phyloP scores from a whole-genome alignment of 2,329 filamentous ascomycete species.

The Aureobasidium zeae region DNA sequence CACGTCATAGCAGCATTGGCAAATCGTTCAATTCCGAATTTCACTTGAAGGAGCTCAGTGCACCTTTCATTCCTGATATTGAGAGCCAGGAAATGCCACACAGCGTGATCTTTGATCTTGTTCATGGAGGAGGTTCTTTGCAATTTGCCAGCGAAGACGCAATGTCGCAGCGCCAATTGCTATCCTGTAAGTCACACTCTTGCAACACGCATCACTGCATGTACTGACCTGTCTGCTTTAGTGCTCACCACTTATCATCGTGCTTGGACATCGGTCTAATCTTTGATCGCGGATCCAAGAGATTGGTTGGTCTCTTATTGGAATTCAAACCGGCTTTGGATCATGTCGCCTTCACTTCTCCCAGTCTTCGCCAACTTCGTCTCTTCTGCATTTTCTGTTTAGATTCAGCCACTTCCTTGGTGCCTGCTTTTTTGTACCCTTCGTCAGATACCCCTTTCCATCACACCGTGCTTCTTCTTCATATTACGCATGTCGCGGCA shows the following conservation, averaged over 20 bases:
- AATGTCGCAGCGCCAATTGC: slow-evolving; percentile 43
- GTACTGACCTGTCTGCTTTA: slow-evolving; percentile 1
- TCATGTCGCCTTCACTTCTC: background rate
- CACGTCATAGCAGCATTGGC: slow-evolving; percentile 42
- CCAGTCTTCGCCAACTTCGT: too few relatives aligned
- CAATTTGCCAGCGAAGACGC: slow-evolving; percentile 54
- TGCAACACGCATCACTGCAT: background rate
- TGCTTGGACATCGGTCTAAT: slow-evolving; percentile 13
- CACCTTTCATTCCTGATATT: slow-evolving; percentile 74
- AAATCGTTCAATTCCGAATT: slow-evolving; percentile 65
- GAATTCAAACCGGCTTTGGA: too few relatives aligned
- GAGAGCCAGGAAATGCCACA: slow-evolving; percentile 89
- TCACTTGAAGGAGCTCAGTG: slow-evolving; percentile 73
- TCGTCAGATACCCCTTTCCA: slow-evolving; percentile 9
- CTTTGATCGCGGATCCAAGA: background rate
- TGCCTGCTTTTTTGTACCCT: slow-evolving; percentile 1
- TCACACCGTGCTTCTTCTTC: background rate
- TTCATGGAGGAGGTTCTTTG: slow-evolving; percentile 45
- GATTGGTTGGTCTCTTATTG: too few relatives aligned
- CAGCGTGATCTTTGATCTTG: slow-evolving; percentile 59
- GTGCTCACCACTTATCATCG: slow-evolving; percentile 23
- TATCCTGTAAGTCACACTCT: slow-evolving; percentile 36
- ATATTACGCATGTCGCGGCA: background rate
- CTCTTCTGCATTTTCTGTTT: background rate
- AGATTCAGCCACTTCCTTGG: too few relatives aligned